Conservation (phyloP, 192 early-diverging fungal species). For the Chytriomyces sp. region DNA sequence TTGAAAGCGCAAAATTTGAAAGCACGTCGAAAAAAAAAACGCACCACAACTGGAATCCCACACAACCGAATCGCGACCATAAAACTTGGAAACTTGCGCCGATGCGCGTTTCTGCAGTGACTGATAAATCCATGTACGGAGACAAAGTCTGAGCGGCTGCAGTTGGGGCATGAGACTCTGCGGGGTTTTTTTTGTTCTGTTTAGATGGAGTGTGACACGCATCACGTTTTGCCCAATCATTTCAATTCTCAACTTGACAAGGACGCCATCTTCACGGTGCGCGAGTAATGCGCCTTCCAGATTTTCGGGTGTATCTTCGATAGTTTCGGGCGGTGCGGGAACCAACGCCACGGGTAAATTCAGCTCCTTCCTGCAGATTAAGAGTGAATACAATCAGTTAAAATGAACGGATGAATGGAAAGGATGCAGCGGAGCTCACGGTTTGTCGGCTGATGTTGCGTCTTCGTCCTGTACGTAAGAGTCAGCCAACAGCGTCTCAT, state of each 20-base stretch:
- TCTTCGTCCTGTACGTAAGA: neutral
- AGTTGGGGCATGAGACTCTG: slow-evolving; percentile 78
- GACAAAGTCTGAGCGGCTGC: slow-evolving; percentile 75
- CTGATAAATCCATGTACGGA: slow-evolving; percentile 88
- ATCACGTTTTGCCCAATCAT: too few species aligned
- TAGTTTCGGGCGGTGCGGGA: neutral
- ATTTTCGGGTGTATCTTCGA: neutral
- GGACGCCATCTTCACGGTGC: slow-evolving; percentile 50
- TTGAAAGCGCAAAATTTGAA: too few species aligned
- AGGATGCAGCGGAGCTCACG: neutral
- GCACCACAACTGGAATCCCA: slow-evolving; percentile 64
- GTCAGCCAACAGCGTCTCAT: neutral
- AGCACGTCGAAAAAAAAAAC: slow-evolving; percentile 40
- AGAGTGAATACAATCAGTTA: neutral
- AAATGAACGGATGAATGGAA: neutral
- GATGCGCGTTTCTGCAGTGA: slow-evolving; percentile 78
- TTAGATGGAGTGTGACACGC: neutral
- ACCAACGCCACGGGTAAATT: too few species aligned
- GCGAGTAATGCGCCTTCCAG: slow-evolving; percentile 35
- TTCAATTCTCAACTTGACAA: slow-evolving; percentile 35
- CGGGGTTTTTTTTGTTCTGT: neutral
- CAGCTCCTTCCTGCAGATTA: neutral
- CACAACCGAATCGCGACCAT: slow-evolving; percentile 76
- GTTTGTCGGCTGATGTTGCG: slow-evolving; percentile 1
- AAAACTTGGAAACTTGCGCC: slow-evolving; percentile 74